phyloP scores from a whole-genome alignment of 192 early-diverging fungal species.

The Ambispora gerdemannii region DNA sequence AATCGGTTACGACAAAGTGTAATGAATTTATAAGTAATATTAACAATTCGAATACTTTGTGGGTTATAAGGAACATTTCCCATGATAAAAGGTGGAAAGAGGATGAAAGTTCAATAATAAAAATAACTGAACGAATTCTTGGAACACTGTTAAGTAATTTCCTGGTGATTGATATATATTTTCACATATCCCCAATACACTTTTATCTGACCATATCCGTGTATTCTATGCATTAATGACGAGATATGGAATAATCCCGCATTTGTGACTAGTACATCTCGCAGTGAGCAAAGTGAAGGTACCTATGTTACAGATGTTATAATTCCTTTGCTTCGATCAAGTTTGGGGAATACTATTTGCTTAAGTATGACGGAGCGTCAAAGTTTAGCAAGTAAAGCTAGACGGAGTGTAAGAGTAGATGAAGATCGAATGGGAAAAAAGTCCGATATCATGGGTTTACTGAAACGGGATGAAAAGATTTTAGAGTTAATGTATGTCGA shows the following conservation, averaged over 20 bases:
- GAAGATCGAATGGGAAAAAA: conserved; percentile 2
- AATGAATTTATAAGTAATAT: conserved; percentile 4
- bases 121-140: not conserved
- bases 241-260: not conserved
- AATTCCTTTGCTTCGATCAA: not conserved
- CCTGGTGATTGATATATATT: not conserved
- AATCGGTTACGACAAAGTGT: conserved; percentile 2
- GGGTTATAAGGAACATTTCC: not conserved
- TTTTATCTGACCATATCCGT: not conserved
- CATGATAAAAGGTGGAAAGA: conserved; percentile 13
- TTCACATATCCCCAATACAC: not conserved
- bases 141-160: conserved; percentile 1
- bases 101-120: not conserved
- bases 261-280: conserved; percentile 3
- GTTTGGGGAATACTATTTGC: conserved; percentile 7
- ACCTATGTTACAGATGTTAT: conserved; percentile 14
- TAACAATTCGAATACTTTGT: conserved; percentile 2
- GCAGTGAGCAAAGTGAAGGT: conserved; percentile 12
- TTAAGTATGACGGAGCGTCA: not conserved
- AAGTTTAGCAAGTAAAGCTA: conserved; percentile 11
- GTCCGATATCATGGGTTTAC: not conserved
- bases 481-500: not conserved
- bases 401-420: not conserved
- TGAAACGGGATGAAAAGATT: not conserved
- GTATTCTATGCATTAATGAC: not conserved